Percentiles rank a stretch among this genome's conserved stretches.
phyloP scores from a whole-genome alignment of 192 early-diverging fungal genomes.

The Borealophlyctis nickersoniae region DNA sequence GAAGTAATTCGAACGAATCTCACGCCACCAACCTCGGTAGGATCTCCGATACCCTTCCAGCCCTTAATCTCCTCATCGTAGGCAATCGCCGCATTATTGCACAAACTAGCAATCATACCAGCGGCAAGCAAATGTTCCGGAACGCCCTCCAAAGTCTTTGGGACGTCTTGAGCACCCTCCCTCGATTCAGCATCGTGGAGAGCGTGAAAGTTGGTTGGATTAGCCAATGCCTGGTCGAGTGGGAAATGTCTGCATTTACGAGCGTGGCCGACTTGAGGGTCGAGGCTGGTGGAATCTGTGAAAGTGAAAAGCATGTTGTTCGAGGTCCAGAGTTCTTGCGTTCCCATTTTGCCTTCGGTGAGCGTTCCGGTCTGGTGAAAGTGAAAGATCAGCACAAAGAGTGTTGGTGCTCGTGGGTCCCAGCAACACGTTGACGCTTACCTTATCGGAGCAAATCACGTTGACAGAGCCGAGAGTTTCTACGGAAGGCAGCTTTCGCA shows the following conservation, averaged over 20 bases:
- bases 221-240: constrained; percentile 23
- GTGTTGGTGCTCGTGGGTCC: not conserved
- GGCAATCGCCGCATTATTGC: constrained; percentile 80
- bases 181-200: constrained; percentile 13
- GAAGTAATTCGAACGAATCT: no score
- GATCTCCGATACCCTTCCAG: constrained; percentile 82
- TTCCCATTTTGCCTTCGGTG: constrained; percentile 98
- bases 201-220: not conserved
- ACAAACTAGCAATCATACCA: constrained; percentile 74
- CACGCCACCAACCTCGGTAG: no score
- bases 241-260: not conserved
- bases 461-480: constrained; percentile 95
- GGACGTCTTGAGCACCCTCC: constrained; percentile 37
- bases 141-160: constrained; percentile 38
- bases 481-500: constrained; percentile 87
- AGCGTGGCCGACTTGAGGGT: constrained; percentile 37
- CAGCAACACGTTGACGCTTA: not conserved
- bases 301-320: constrained; percentile 68
- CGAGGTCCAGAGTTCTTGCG: constrained; percentile 78
- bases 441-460: constrained; percentile 97
- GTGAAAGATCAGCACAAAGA: not conserved
- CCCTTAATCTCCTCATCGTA: constrained; percentile 48
- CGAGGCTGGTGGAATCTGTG: constrained; percentile 51
- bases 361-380: constrained; percentile 70
- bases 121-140: constrained; percentile 56